These are phyloP conservation scores for Trypanosoma conorhini DNA, from an alignment of 208 protist genomes.

Conservation along the genomic window DNA sequence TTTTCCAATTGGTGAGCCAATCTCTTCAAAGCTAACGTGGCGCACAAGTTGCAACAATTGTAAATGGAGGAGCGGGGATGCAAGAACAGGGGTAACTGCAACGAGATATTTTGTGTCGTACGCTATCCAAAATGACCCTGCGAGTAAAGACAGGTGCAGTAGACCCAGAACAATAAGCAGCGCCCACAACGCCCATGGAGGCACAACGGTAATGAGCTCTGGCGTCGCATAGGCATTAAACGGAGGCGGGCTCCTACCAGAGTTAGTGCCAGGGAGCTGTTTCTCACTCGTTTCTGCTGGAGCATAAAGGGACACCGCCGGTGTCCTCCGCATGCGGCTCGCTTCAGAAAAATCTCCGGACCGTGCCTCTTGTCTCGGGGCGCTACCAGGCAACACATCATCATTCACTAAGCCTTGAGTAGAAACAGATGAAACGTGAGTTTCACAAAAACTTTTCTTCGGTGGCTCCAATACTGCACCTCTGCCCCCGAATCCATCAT, in stretches of 20 bases:
- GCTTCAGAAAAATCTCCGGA: not conserved
- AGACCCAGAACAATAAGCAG: not conserved
- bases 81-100: conserved; percentile 39
- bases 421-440: too few species aligned
- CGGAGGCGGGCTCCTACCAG: not conserved
- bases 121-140: conserved; percentile 36
- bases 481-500: not conserved
- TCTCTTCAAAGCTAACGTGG: not conserved
- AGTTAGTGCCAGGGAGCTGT: not conserved
- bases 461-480: too few species aligned
- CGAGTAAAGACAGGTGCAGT: conserved; percentile 9
- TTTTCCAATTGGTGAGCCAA: not conserved
- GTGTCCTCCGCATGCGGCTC: not conserved
- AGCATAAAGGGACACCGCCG: not conserved
- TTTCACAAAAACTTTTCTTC: too few species aligned
- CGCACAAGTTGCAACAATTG: conserved; percentile 3
- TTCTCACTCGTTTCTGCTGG: not conserved
- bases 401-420: too few species aligned
- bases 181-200: not conserved
- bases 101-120: conserved; percentile 48
- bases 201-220: not conserved
- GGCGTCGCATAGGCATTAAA: not conserved
- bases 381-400: not conserved
- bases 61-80: conserved; percentile 34
- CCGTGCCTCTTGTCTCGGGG: not conserved